Percentiles rank a stretch among this genome's conserved stretches.
phyloP scores from a whole-genome alignment of 2,329 filamentous ascomycete genomes.

The Nothopassalora personata region DNA sequence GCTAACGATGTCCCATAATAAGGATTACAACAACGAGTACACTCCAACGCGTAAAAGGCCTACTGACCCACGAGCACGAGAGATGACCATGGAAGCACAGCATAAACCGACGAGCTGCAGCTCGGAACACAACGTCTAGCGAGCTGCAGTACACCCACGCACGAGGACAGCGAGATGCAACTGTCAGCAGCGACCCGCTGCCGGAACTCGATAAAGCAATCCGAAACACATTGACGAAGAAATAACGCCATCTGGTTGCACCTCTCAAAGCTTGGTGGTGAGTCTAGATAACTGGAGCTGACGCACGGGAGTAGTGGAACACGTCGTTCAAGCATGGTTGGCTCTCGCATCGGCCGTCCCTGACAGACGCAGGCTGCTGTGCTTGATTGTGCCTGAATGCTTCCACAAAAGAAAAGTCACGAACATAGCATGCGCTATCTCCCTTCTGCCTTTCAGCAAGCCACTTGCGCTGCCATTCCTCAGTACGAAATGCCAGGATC shows the following conservation, averaged over 20 bases:
- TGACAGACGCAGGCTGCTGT: background rate
- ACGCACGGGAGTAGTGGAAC: background rate
- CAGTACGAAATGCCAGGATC: too few relatives aligned
- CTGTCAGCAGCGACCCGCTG: background rate
- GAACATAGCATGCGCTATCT: background rate
- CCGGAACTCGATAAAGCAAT: background rate
- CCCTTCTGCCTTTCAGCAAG: too few relatives aligned
- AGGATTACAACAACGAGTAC: background rate
- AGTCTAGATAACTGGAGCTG: background rate
- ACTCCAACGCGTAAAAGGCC: background rate
- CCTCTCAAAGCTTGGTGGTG: background rate
- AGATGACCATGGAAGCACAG: too few relatives aligned
- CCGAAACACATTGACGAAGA: background rate
- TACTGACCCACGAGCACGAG: too few relatives aligned
- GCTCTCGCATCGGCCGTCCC: background rate
- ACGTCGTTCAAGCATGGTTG: background rate
- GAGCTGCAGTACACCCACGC: background rate
- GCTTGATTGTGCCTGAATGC: background rate
- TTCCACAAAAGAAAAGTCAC: background rate
- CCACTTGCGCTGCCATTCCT: too few relatives aligned
- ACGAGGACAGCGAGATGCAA: background rate
- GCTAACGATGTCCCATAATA: background rate
- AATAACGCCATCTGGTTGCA: background rate
- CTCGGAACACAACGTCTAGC: background rate
- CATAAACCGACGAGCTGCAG: background rate